A percentile compares a stretch with the other conserved stretches of the same genome.
Conservation (phyloP, 2,329 filamentous ascomycete genomes). For the Coniochaeta sp. region DNA sequence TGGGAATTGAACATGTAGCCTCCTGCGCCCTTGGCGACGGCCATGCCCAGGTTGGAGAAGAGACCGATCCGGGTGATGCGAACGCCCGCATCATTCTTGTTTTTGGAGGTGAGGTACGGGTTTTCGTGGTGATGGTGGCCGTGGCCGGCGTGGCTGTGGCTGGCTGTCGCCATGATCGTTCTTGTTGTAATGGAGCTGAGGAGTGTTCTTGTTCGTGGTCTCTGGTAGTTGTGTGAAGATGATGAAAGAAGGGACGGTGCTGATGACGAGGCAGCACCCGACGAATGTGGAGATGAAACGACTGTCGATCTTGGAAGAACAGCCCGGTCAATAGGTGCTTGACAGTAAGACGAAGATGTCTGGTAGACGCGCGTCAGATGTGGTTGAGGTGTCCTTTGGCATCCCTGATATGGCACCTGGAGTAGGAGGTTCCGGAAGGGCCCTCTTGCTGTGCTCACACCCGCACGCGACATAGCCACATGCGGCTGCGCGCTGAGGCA, state of each 20-base stretch:
- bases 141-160: constrained; percentile 40
- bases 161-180: constrained; percentile 19
- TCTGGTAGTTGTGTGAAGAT: neutral
- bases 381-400: constrained; percentile 25
- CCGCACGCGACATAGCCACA: neutral
- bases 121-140: constrained; percentile 79
- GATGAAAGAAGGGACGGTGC: constrained; percentile 8
- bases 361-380: constrained; percentile 20
- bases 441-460: neutral
- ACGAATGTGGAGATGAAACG: constrained; percentile 7
- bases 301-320: constrained; percentile 7
- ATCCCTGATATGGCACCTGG: neutral
- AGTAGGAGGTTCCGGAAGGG: neutral
- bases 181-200: constrained; percentile 21
- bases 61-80: constrained; percentile 87
- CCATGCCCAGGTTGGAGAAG: constrained; percentile 89
- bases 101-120: constrained; percentile 69
- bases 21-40: constrained; percentile 83
- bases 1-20: constrained; percentile 95
- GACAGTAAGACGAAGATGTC: constrained; percentile 15
- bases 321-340: constrained; percentile 11
- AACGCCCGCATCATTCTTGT: constrained; percentile 88
- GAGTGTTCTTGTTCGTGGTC: constrained; percentile 5
- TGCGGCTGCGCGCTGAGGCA: neutral
- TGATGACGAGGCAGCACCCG: constrained; percentile 24